These are phyloP conservation scores for Verbascum thapsus DNA, from an alignment of 257 asterid species.

Conservation along the genomic window DNA sequence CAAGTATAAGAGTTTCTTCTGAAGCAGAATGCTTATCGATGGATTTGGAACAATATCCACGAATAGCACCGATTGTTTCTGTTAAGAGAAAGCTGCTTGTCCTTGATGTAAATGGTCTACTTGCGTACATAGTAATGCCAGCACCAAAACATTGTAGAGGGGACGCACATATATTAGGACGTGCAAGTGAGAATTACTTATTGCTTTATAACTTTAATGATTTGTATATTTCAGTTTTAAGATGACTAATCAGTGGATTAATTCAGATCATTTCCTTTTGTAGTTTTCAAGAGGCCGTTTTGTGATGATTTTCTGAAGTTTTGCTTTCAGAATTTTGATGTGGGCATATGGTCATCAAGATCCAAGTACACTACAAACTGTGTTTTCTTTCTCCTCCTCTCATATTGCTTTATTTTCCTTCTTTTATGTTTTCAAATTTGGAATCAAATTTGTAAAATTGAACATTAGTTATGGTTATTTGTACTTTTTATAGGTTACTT, in stretches of 20 bases:
- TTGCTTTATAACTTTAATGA: not conserved
- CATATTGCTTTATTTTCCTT: too few species aligned
- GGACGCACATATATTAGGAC: conserved; percentile 49
- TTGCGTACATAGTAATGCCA: conserved; percentile 74
- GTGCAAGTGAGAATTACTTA: conserved; percentile 67
- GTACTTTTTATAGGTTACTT: conserved; percentile 10
- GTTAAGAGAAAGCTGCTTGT: conserved; percentile 70
- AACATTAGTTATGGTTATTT: not conserved
- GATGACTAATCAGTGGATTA: conserved; percentile 5
- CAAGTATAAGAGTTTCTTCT: conserved; percentile 17
- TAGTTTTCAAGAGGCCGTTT: conserved; percentile 87
- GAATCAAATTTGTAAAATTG: not conserved
- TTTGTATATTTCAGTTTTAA: not conserved
- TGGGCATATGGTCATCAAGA: conserved; percentile 92
- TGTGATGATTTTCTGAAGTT: conserved; percentile 78
- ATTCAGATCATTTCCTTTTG: conserved; percentile 34
- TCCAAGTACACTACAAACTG: conserved; percentile 49
- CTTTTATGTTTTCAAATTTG: conserved; percentile 9
- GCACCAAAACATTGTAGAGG: conserved; percentile 56
- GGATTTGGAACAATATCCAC: conserved; percentile 29
- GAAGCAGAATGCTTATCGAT: conserved; percentile 22
- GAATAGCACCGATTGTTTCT: conserved; percentile 26
- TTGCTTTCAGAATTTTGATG: conserved; percentile 79
- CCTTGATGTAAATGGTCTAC: conserved; percentile 92
- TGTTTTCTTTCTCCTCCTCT: too few species aligned